phyloP scores from a whole-genome alignment of 2,329 filamentous ascomycete species.

The Passalora sequoiae region DNA sequence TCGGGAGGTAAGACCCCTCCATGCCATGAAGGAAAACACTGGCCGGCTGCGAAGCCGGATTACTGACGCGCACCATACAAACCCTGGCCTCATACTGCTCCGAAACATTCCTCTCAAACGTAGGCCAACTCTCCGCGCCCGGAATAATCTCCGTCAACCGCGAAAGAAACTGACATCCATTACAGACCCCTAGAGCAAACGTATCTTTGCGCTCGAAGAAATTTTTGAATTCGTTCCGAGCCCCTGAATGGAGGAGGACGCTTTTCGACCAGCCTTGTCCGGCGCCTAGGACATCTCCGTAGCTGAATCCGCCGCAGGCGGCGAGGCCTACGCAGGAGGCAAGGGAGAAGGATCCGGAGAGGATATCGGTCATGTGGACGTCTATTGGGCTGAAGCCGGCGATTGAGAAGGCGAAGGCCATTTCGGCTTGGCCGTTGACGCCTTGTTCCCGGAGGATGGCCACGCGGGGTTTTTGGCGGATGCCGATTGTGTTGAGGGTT shows the following conservation, averaged over 20 bases:
- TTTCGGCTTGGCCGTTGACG: conserved; percentile 92
- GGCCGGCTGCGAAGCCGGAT: conserved; percentile 48
- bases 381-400: conserved; percentile 90
- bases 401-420: conserved; percentile 91
- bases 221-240: conserved; percentile 68
- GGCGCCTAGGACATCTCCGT: conserved; percentile 87
- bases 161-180: conserved; percentile 92
- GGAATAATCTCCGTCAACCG: conserved; percentile 79
- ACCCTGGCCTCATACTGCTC: conserved; percentile 88
- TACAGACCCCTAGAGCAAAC: conserved; percentile 91
- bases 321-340: conserved; percentile 81
- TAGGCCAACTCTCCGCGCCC: conserved; percentile 75
- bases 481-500: conserved; percentile 52
- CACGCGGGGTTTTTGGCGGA: conserved; percentile 66
- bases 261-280: conserved; percentile 95
- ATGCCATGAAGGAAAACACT: conserved; percentile 91
- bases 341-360: conserved; percentile 73
- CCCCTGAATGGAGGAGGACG: conserved; percentile 74
- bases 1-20: conserved; percentile 73
- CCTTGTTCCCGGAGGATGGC: conserved; percentile 94
- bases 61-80: conserved; percentile 74
- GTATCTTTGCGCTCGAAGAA: conserved; percentile 90
- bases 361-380: conserved; percentile 90
- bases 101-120: conserved; percentile 75
- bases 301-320: conserved; percentile 95